Evolutionary conservation across 2,329 filamentous ascomycete genomes (phyloP).

Genomic region (Neopestalotiopsis sp.): DNA sequence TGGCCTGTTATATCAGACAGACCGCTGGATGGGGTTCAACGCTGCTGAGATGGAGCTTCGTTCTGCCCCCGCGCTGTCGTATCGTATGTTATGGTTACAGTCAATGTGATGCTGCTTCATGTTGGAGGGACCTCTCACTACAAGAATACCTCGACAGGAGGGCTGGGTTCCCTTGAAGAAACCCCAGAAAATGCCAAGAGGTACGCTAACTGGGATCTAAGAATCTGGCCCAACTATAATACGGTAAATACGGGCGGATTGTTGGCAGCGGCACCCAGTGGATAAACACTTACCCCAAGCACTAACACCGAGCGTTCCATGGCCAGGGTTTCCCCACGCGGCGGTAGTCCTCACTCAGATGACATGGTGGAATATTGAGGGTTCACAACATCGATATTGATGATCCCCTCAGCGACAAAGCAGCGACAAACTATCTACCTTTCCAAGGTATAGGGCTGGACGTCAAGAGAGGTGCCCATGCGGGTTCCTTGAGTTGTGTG

Average conservation of each 20-base stretch:
- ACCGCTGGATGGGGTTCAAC: neutral
- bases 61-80: neutral
- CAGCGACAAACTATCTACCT: neutral
- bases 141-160: neutral
- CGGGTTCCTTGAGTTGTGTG: neutral
- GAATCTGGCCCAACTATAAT: neutral
- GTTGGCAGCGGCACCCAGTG: neutral
- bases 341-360: neutral
- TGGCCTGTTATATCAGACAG: neutral
- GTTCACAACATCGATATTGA: conserved; percentile 19
- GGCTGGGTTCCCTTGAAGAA: neutral
- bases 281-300: neutral
- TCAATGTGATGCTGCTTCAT: neutral
- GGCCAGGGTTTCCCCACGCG: neutral
- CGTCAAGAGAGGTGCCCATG: neutral
- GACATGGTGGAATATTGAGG: conserved; percentile 14
- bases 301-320: neutral
- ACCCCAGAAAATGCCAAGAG: neutral
- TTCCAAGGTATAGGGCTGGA: neutral
- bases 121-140: neutral
- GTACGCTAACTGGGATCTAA: neutral
- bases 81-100: neutral
- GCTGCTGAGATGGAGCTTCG: neutral
- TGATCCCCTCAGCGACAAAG: conserved; percentile 9
- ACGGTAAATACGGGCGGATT: neutral